Evolutionary conservation across 768 basidiomycete species (phyloP), one percentile per base, ranked within the genome.

Genomic region (Mycena leptocephala): DNA sequence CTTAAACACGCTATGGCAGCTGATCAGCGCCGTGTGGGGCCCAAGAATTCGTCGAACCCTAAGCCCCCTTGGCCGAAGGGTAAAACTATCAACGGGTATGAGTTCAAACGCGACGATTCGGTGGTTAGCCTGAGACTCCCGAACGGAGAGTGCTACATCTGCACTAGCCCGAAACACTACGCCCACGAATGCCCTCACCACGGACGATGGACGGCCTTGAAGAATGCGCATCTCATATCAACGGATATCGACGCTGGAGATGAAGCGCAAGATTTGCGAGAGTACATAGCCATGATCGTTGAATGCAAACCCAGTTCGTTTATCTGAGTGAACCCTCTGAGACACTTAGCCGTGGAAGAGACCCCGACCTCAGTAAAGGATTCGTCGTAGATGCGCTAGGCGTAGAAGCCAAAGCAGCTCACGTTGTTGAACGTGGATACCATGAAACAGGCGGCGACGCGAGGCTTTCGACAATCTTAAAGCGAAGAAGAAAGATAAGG

Each of bases 61-160:
- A 33, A 33, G 56, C 7, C 30, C 13, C 14, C 20, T 5, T 32
- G 20, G 32, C 32, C 18, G 14, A 33, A 16, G 10, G 48, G 48
- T 2, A 51, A 51, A 11, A 53, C 39, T n/a, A 22, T 61, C n/a
- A 18, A 48, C 2, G 71, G 62, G 14, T 56, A 72, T 39, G 43
- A 72, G 16, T 72, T 72, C 51, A 64, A 55, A 5, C 10, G 62
- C 5, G 71, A 72, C 22, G 62, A 72, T 39, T 64, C 71, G 46
- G 33, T 37, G 22, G 33, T 33, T 24, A 72, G 71, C 62, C 8
- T 20, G 0, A 14, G 32, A 3, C 61, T 39, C 1, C 78, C 75
- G 30, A 72, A 76, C 20, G 74, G 76, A 0, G 48, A 33, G 30
- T 80, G 80, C 62, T 79, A 67, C 62, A 79, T 80, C 5, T 80